These are phyloP conservation scores for Ceratocystis eucalypticola DNA, from an alignment of 2,329 filamentous ascomycete genomes.

Conservation along the genomic window DNA sequence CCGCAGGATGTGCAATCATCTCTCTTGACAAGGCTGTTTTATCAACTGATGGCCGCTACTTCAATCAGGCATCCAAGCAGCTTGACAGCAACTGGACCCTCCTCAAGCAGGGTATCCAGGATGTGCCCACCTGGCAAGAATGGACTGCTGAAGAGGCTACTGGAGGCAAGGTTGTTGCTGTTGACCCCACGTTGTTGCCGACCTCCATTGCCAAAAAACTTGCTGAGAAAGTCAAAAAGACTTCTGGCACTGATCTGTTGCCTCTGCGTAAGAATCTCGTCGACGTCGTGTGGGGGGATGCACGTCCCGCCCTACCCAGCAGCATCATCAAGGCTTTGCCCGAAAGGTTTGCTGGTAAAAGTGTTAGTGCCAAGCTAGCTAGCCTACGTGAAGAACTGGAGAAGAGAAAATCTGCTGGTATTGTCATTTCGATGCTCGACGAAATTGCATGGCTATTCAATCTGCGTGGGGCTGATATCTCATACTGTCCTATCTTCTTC, in stretches of 20 bases:
- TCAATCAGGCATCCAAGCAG: constrained; percentile 88
- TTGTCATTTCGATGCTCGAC: constrained; percentile 88
- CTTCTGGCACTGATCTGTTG: constrained; percentile 62
- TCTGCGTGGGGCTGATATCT: constrained; percentile 83
- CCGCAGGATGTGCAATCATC: constrained; percentile 82
- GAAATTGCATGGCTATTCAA: constrained; percentile 99
- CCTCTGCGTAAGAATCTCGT: constrained; percentile 71
- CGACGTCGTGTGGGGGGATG: constrained; percentile 73
- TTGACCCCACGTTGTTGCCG: constrained; percentile 80
- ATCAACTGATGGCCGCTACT: constrained; percentile 92
- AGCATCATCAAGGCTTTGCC: constrained; percentile 62
- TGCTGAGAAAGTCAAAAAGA: constrained; percentile 73
- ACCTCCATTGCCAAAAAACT: constrained; percentile 52
- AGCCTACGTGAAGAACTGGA: constrained; percentile 83
- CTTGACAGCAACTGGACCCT: constrained; percentile 84
- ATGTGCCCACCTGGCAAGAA: constrained; percentile 94
- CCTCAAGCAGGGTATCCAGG: constrained; percentile 82
- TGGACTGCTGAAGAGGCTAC: constrained; percentile 83
- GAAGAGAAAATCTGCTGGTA: constrained; percentile 76
- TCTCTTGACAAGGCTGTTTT: constrained; percentile 76
- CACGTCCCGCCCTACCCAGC: constrained; percentile 59
- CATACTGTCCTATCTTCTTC: constrained; percentile 97
- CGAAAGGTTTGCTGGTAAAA: constrained; percentile 65
- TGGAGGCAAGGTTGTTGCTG: constrained; percentile 74
- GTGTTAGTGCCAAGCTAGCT: constrained; percentile 66